Conservation (phyloP, 2,329 filamentous ascomycete genomes). For the Arachnomyces sp. region DNA sequence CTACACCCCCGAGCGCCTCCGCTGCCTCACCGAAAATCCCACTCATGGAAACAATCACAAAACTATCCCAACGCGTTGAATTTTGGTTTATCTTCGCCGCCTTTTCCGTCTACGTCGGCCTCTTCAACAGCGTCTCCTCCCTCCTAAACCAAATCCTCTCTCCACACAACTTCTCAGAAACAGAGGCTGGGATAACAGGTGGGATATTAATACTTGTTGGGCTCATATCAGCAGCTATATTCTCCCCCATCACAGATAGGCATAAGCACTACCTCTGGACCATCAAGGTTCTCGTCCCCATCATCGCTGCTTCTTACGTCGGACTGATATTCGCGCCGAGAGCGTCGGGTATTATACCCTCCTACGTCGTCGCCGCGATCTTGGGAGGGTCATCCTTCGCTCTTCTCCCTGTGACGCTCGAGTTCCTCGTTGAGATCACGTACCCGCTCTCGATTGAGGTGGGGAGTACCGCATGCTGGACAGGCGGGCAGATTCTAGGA, state of each 20-base stretch:
- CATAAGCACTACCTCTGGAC: constrained; percentile 69
- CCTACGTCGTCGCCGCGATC: constrained; percentile 65
- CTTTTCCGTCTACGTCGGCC: constrained; percentile 77
- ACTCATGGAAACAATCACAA: constrained; percentile 45
- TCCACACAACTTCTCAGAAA: constrained; percentile 76
- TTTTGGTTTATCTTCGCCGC: constrained; percentile 74
- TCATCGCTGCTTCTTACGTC: constrained; percentile 67
- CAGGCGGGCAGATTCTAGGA: constrained; percentile 75
- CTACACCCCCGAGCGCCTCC: constrained; percentile 66
- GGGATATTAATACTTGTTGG: constrained; percentile 85
- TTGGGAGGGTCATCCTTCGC: constrained; percentile 74
- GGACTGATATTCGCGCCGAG: constrained; percentile 75
- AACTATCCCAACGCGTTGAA: constrained; percentile 53
- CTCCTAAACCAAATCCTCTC: constrained; percentile 83
- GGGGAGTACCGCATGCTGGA: constrained; percentile 75
- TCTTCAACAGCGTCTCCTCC: constrained; percentile 87
- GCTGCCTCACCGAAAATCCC: constrained; percentile 48
- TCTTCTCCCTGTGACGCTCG: constrained; percentile 74
- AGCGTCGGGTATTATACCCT: constrained; percentile 38
- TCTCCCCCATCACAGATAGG: constrained; percentile 73
- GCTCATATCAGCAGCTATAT: constrained; percentile 65
- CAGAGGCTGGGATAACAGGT: constrained; percentile 80
- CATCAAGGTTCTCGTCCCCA: constrained; percentile 65
- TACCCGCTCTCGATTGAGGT: constrained; percentile 83
- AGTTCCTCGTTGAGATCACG: constrained; percentile 78